Evolutionary conservation across 164 flowering plant genomes (phyloP), one percentile per base, ranked within the genome.

Genomic region (Vitis labrusca): DNA sequence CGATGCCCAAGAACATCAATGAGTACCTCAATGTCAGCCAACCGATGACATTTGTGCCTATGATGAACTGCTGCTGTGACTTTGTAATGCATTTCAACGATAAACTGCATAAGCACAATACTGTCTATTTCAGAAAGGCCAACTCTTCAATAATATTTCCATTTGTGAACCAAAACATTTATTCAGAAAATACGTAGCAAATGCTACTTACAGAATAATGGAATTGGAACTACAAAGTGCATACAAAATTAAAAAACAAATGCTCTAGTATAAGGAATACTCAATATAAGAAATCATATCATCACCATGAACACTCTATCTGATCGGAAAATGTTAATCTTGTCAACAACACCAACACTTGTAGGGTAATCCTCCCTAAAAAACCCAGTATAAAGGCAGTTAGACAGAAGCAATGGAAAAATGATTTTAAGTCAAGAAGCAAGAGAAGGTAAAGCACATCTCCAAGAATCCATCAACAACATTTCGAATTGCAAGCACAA

Each of bases 391-490:
- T 59, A 1, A 32, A 57, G 55, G 62, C 13, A 27, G 50, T 60
- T 61, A n/a, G 16, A 64, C 10, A 69, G 52, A 61, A 57, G 58
- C 63, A 0, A 29, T n/a, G 29, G 53, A 67, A 49, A 69, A 12
- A 59, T 44, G 17, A 52, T 47, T 16, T 19, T 19, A n/a, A 61
- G 59, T 17, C 16, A 59, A 67, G 48, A 53, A 15, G 30, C 2
- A n/a, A 32, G 69, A 47, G 15, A 49, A 67, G 71, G 54, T 8
- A 71, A 51, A 32, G 16, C 79, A 95, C 98, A 78, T 75, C 65
- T 91, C 95, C 86, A 91, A 65, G 78, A 95, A 93, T 50, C 99
- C 99, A 84, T 95, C 99, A 47, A 93, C 97, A 60, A 93, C 85
- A 23, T 90, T 91, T 77, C 70, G 87, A 76, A 95, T 76, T 63